Base-by-base conservation (phyloP, 2,329 filamentous ascomycete genomes). In the Penicillium sp. region DNA sequence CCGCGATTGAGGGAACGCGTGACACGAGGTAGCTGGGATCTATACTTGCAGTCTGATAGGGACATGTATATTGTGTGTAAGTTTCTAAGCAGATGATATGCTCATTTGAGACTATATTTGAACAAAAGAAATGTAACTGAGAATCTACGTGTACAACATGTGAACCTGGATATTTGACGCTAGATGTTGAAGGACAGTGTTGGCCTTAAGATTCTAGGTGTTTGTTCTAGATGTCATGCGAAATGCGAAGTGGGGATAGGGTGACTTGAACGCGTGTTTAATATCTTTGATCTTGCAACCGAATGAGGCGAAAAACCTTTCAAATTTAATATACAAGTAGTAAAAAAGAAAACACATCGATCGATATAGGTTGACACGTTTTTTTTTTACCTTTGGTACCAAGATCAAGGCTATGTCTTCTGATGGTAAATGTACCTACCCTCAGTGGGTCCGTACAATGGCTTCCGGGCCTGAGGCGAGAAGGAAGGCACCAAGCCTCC, bases 201-300 rank as follows among this genome's bases (percentile, higher is more conserved):
- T 23, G 4, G 36, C 36, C 36, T 39, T 11, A 16, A 5, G 23
- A 11, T 16, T 38, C 26, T 3, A 53, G 26, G 18, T 19, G 32
- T 27, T 32, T 5, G 38, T 30, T 9, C 9, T 5, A 36, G 19
- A 23, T 49, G 26, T 42, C 23, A 36, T 38, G 13, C 26, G 0
- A 8, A 8, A 13, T 4, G 44, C n/a, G 8, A 16, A 42, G 39
- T 49, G 46, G 51, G 9, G 39, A 38, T 11, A 2, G 3, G 44
- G 46, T 53, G 51, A 53, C 51, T 23, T 53, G 14, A n/a, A 43
- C 30, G 30, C 32, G 32, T 32, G 14, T 43, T 50, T 50, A 40
- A 13, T 39, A 34, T 50, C 47, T 40, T 32, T 53, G 51, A 53
- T 53, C 51, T 40, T 44, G 4, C 6, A 19, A 1, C 3, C 13